A percentile compares a stretch with the other conserved stretches of the same genome.
phyloP scores from a whole-genome alignment of 306 rosid genomes.

The Benincasa hispida region DNA sequence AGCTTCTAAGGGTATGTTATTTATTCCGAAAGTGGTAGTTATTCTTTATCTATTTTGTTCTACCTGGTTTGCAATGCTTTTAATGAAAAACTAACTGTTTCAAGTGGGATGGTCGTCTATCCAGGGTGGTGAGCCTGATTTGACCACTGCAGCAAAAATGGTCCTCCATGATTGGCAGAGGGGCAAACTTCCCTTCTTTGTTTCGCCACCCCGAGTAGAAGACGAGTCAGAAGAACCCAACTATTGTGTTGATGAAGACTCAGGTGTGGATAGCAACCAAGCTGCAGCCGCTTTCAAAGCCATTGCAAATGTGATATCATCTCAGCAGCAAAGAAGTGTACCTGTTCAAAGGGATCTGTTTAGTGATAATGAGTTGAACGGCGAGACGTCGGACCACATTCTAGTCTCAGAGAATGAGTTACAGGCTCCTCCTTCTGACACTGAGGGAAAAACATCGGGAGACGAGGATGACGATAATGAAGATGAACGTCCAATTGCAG shows the following conservation, averaged over 20 bases:
- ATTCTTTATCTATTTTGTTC: background rate
- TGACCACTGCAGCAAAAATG: constrained; percentile 87
- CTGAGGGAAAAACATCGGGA: constrained; percentile 9
- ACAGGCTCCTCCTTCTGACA: background rate
- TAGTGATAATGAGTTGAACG: constrained; percentile 47
- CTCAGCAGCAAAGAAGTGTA: constrained; percentile 58
- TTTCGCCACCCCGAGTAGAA: constrained; percentile 55
- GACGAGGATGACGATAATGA: background rate
- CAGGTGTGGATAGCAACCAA: constrained; percentile 28
- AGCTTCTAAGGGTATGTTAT: constrained; percentile 56
- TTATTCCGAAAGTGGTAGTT: background rate
- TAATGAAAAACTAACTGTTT: background rate
- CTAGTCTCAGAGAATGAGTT: constrained; percentile 1
- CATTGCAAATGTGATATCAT: constrained; percentile 64
- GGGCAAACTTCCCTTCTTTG: constrained; percentile 86
- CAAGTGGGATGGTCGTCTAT: constrained; percentile 1
- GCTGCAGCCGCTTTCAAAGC: constrained; percentile 74
- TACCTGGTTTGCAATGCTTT: background rate
- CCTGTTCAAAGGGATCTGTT: constrained; percentile 72
- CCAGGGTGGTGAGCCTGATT: constrained; percentile 92
- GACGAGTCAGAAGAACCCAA: constrained; percentile 28
- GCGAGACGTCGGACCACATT: constrained; percentile 22
- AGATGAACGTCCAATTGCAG: background rate
- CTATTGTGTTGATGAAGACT: constrained; percentile 27
- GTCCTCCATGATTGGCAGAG: constrained; percentile 96